phyloP scores from a whole-genome alignment of 495 filamentous ascomycete genomes.

The Neurospora intermedia region DNA sequence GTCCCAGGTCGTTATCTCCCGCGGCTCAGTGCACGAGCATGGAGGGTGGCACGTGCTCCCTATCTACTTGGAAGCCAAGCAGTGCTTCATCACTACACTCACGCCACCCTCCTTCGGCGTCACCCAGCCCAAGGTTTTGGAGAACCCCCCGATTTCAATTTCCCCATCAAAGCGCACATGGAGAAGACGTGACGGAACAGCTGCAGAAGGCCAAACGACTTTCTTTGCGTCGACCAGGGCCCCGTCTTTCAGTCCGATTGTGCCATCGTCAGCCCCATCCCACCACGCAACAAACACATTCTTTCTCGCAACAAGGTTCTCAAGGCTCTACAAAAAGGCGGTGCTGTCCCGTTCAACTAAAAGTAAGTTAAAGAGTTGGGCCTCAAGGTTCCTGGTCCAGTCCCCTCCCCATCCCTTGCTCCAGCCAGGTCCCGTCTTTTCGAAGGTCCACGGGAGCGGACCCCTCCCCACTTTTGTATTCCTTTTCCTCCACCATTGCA shows the following conservation, averaged over 20 bases:
- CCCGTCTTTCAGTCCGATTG: neutral
- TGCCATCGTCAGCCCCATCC: neutral
- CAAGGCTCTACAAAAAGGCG: neutral
- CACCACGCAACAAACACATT: neutral
- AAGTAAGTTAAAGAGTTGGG: neutral
- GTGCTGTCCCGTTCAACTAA: neutral
- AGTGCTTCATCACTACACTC: neutral
- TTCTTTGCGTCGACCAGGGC: neutral
- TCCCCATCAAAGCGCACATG: neutral
- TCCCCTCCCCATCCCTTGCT: neutral
- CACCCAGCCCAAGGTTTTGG: neutral
- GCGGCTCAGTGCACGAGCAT: neutral
- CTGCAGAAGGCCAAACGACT: neutral
- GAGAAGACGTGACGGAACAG: neutral
- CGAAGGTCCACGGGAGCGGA: neutral
- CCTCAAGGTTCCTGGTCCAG: neutral
- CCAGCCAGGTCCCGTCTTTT: neutral
- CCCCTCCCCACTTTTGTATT: neutral
- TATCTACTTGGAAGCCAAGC: neutral
- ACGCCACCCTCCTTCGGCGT: neutral
- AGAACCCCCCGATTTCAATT: neutral
- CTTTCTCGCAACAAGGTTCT: neutral
- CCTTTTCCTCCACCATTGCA: neutral
- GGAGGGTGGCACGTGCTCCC: neutral
- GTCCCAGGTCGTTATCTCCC: neutral